phyloP scores from a whole-genome alignment of 1,139 yeast genomes.

The Candida sanyaensis region DNA sequence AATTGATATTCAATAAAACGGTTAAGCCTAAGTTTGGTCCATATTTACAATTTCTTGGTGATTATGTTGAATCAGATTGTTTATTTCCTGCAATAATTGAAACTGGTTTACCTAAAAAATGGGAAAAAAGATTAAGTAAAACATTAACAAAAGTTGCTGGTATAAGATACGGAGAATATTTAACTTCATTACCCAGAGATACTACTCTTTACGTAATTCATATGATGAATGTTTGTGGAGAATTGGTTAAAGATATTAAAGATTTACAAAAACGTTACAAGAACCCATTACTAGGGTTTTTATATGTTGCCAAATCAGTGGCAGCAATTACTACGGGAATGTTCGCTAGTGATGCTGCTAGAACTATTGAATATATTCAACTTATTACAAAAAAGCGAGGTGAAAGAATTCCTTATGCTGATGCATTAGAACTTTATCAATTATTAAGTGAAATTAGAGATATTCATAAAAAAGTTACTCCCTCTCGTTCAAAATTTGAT shows the following conservation, averaged over 20 bases:
- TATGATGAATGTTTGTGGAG: slow-evolving; percentile 60
- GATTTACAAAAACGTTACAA: slow-evolving; percentile 62
- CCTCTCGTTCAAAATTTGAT: slow-evolving; percentile 38
- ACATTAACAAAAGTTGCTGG: slow-evolving; percentile 57
- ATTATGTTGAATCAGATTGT: slow-evolving; percentile 51
- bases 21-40: slow-evolving; percentile 68
- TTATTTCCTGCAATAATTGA: slow-evolving; percentile 38
- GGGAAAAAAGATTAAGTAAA: slow-evolving; percentile 54
- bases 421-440: slow-evolving; percentile 62
- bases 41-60: slow-evolving; percentile 50
- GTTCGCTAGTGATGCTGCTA: slow-evolving; percentile 64
- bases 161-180: slow-evolving; percentile 55
- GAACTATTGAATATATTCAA: slow-evolving; percentile 59
- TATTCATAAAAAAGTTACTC: slow-evolving; percentile 52
- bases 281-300: slow-evolving; percentile 58
- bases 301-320: slow-evolving; percentile 56
- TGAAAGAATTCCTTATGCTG: slow-evolving; percentile 52
- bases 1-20: slow-evolving; percentile 45
- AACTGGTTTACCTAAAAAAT: slow-evolving; percentile 44
- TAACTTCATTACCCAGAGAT: slow-evolving; percentile 62
- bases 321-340: slow-evolving; percentile 60
- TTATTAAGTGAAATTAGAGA: slow-evolving; percentile 57
- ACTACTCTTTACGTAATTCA: slow-evolving; percentile 57
- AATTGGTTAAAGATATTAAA: slow-evolving; percentile 52
- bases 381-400: slow-evolving; percentile 39